Evolutionary conservation across 306 rosid species (phyloP), one percentile per base, ranked within the genome.

Genomic region (Morella rubra): DNA sequence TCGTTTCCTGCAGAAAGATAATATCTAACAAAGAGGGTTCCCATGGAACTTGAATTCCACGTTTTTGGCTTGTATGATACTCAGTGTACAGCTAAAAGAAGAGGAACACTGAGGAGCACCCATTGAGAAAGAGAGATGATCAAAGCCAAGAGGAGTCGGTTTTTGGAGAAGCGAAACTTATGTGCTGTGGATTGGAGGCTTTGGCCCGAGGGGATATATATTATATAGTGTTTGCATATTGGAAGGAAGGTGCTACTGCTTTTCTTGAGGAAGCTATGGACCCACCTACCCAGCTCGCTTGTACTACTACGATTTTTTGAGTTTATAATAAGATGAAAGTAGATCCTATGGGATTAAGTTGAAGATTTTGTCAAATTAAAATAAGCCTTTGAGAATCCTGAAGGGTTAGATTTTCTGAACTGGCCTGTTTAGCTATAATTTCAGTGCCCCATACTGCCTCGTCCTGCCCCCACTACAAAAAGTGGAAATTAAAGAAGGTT

Each of bases 11-110:
- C 42, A 0, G 93, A 82, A 56, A 92, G 90, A 81, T 86, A 82
- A 61, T 76, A 55, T 76, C 96, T 89, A 6, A 89, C 76, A 72
- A 94, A 89, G 12, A 90, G 75, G 54, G 81, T 74, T 16, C 87
- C 90, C 0, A 60, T 74, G 52, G 84, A n/a, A 60, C 62, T 81
- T 83, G 75, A 76, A 71, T 66, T 82, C 84, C 20, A 77, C 44
- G 84, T 73, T 82, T 77, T 73, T 84, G 13, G 90, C 93, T 89
- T 89, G 85, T 20, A 85, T 60, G 64, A 95, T 88, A 81, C 68
- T 90, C 37, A 95, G 1, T 6, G 89, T 90, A 52, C 85, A 87
- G 58, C 76, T 76, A 41, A 92, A 83, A 59, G 91, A 86, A 71
- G 87, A 76, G 49, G 71, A 11, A 4, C 62, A 66, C 32, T 73